Base-by-base conservation (phyloP, 768 basidiomycete species). In the Infundibulicybe gibba region DNA sequence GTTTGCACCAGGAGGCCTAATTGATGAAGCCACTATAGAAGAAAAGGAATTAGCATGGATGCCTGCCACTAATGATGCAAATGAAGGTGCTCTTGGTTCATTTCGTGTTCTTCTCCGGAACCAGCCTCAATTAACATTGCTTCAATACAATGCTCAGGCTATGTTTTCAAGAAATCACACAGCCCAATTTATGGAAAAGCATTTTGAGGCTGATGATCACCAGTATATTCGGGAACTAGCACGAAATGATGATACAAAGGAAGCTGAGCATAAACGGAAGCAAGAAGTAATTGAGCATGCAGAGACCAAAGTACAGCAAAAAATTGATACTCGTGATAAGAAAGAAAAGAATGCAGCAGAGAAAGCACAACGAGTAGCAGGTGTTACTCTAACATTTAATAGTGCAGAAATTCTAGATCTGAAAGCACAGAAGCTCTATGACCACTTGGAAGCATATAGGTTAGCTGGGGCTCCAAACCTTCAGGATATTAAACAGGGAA, bases 51-150 rank as follows among this genome's bases (percentile, higher is more conserved):
- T 43, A n/a, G 58, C 60, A 12, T 66, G 53, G 51, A 54, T 68
- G 51, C 59, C 61, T 6, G 10, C 61, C 1, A 64, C 61, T n/a
- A 68, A 66, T 49, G 61, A 67, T 48, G 50, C 47, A 0, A 64
- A 64, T 49, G 64, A 68, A 54, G 59, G 65, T 6, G 49, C 49
- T 3, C 49, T 67, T 13, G 59, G 65, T 3, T 30, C 42, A 3
- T 57, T 54, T 39, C 54, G 59, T 15, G 51, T 59, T 3, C 11
- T 39, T 13, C 47, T 59, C 11, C 51, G 54, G 8, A 35, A 31
- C 16, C 50, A 39, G 31, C 60, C 56, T 30, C 41, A 41, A 3
- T 20, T 56, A 32, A 51, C 56, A 2, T 32, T 62, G 15, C 50
- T 45, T 17, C 54, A 54, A 33, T 57, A 53, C 49, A 65, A 65